Conservation (phyloP, 176 grass and related monocot species). For the Avena atlantica region DNA sequence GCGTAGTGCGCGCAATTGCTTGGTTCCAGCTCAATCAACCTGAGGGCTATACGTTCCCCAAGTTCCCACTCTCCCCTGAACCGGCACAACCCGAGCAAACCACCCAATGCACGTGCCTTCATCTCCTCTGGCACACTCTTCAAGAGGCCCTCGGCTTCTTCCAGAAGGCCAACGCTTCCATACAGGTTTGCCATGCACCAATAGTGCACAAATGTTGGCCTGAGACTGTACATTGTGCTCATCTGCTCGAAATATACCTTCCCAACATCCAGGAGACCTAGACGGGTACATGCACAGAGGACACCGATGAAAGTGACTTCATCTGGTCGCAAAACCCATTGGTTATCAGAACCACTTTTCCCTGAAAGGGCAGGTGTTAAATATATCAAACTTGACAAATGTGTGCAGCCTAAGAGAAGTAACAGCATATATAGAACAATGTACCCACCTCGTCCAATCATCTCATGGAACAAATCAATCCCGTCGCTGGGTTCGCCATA, state of each 20-base stretch:
- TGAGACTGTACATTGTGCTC: constrained; percentile 52
- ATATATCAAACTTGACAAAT: neutral
- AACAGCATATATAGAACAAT: neutral
- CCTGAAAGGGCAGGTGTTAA: constrained; percentile 37
- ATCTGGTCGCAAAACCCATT: constrained; percentile 42
- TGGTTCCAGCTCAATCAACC: constrained; percentile 75
- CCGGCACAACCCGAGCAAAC: constrained; percentile 66
- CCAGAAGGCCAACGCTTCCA: constrained; percentile 53
- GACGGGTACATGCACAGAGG: constrained; percentile 63
- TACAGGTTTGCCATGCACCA: constrained; percentile 85
- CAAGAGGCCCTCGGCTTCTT: constrained; percentile 49
- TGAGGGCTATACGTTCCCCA: constrained; percentile 61
- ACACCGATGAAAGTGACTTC: constrained; percentile 68
- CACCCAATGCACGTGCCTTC: constrained; percentile 53
- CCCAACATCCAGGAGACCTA: constrained; percentile 60
- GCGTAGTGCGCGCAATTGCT: constrained; percentile 57
- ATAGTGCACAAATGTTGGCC: constrained; percentile 67
- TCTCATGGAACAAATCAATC: constrained; percentile 55
- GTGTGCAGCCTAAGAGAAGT: neutral
- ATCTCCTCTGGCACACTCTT: constrained; percentile 51
- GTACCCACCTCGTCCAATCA: constrained; percentile 56
- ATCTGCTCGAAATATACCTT: constrained; percentile 68
- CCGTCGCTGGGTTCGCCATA: constrained; percentile 62
- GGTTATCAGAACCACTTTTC: constrained; percentile 24
- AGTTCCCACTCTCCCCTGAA: constrained; percentile 60